Evolutionary conservation across 306 rosid species (phyloP).

Genomic region (Hippophae gyantsensis): DNA sequence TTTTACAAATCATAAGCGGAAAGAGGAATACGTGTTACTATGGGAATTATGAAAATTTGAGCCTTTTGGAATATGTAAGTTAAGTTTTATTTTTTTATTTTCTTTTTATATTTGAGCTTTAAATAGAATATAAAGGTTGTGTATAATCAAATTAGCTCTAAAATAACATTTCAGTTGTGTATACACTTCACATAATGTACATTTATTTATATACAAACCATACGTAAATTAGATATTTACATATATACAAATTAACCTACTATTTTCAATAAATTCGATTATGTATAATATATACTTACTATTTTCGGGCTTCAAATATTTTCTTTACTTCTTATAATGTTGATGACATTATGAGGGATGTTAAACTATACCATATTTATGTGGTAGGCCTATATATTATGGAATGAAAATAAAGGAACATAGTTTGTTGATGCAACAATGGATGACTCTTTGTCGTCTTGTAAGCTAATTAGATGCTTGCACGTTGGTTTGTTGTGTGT

Average conservation of each 20-base stretch:
- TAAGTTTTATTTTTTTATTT: too few relatives aligned
- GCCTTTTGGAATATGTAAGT: slow-evolving; percentile 52
- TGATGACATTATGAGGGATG: background rate
- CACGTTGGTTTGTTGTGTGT: slow-evolving; percentile 53
- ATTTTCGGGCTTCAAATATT: background rate
- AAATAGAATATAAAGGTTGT: too few relatives aligned
- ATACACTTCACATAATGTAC: too few relatives aligned
- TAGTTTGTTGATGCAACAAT: slow-evolving; percentile 45
- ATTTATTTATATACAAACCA: too few relatives aligned
- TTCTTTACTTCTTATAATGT: background rate
- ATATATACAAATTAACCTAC: too few relatives aligned
- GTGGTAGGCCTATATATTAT: slow-evolving; percentile 41
- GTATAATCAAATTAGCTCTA: too few relatives aligned
- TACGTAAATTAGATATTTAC: too few relatives aligned
- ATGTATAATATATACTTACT: too few relatives aligned
- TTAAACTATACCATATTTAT: background rate
- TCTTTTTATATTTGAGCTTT: too few relatives aligned
- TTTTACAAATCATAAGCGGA: slow-evolving; percentile 61
- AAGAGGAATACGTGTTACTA: slow-evolving; percentile 34
- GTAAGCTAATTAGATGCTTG: slow-evolving; percentile 52
- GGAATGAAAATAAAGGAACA: slow-evolving; percentile 35
- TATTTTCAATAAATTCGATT: too few relatives aligned
- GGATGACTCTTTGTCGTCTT: slow-evolving; percentile 35
- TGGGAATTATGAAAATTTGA: slow-evolving; percentile 31
- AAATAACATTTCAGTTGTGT: too few relatives aligned